phyloP scores from a whole-genome alignment of 2,329 filamentous ascomycete species.

The Graphilbum sp. region DNA sequence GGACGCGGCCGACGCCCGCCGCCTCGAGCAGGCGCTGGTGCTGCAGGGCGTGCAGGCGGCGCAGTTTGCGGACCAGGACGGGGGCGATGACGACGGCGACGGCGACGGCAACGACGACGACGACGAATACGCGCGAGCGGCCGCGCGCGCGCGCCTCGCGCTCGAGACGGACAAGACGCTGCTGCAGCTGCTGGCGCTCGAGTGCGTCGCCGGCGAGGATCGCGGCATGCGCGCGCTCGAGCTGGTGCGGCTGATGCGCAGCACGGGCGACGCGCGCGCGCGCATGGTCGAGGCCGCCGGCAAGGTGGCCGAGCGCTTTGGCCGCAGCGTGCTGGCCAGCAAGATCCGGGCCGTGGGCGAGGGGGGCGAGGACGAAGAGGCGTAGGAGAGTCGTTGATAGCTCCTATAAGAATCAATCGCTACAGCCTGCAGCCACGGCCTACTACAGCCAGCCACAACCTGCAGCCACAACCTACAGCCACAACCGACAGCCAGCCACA shows the following conservation, averaged over 20 bases:
- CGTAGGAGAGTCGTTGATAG: constrained; percentile 2
- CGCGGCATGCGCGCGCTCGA: constrained; percentile 89
- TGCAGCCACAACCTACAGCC: no score
- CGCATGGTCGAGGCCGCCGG: constrained; percentile 83
- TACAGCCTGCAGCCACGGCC: no score
- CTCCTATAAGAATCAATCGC: no score
- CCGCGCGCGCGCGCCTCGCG: constrained; percentile 53
- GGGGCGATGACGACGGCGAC: constrained; percentile 46
- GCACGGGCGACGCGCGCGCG: constrained; percentile 73
- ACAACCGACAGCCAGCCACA: no score
- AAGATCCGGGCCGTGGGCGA: constrained; percentile 85
- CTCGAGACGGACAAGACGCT: constrained; percentile 81
- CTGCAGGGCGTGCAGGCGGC: constrained; percentile 55
- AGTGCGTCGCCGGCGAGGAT: constrained; percentile 87
- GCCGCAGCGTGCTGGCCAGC: constrained; percentile 60
- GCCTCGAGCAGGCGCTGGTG: constrained; percentile 68
- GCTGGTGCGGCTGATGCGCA: constrained; percentile 65
- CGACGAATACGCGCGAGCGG: constrained; percentile 44
- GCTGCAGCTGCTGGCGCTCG: constrained; percentile 71
- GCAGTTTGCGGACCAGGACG: constrained; percentile 59
- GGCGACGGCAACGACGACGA: constrained; percentile 49
- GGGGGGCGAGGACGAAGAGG: constrained; percentile 15
- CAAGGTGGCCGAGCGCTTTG: constrained; percentile 79
- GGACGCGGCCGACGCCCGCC: constrained; percentile 21
- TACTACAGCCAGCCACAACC: no score